Evolutionary conservation across 805 yeast genomes (phyloP).

Genomic region (Schwanniomyces sp.): DNA sequence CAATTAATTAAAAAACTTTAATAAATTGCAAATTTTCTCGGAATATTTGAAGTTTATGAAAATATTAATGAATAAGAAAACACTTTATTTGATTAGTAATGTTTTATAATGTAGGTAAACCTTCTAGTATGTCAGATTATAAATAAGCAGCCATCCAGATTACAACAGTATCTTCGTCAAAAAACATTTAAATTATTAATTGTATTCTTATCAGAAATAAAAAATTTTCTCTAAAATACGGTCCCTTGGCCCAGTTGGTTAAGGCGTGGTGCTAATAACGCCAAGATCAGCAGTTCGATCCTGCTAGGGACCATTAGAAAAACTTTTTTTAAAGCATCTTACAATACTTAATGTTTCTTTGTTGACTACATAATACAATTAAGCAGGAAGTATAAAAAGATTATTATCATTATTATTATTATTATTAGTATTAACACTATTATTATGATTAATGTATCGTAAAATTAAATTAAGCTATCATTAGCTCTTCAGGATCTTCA

Average conservation of each 20-base stretch:
- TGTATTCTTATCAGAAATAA: no score
- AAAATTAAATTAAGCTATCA: not conserved
- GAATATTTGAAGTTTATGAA: no score
- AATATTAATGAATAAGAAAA: no score
- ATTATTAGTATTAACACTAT: not conserved
- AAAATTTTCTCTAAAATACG: no score
- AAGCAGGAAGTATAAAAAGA: not conserved
- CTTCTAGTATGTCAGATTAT: no score
- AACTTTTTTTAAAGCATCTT: not conserved
- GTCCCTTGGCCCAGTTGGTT: conserved; percentile 57
- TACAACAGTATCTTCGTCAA: no score
- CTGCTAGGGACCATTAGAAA: conserved; percentile 72
- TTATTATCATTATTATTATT: not conserved
- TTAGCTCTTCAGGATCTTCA: not conserved
- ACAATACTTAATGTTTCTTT: not conserved
- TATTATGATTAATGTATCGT: not conserved
- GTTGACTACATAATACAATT: not conserved
- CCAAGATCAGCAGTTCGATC: conserved; percentile 84
- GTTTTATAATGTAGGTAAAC: no score
- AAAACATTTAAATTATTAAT: no score
- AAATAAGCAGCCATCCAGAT: no score
- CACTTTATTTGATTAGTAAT: no score
- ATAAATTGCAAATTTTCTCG: no score
- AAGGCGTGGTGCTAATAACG: conserved; percentile 56
- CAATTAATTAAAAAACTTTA: not conserved